Evolutionary conservation across 306 rosid genomes (phyloP).

Genomic region (Cucurbita argyrosperma): DNA sequence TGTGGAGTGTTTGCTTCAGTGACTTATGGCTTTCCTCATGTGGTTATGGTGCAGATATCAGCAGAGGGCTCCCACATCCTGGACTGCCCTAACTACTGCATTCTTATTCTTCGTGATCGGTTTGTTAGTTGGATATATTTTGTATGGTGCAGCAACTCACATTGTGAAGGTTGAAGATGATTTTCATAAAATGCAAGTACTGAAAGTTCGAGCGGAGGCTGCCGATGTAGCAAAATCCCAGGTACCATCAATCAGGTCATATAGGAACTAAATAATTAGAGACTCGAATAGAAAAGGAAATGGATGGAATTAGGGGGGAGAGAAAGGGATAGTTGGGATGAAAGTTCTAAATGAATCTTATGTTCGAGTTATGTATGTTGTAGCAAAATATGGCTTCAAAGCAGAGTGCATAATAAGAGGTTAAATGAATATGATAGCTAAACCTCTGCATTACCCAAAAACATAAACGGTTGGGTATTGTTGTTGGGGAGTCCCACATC

Average conservation of each 20-base stretch:
- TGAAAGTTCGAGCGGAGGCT: conserved; percentile 80
- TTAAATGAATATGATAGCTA: not conserved
- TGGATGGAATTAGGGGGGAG: not conserved
- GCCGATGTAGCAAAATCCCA: conserved; percentile 96
- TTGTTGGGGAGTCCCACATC: no score
- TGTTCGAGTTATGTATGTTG: not conserved
- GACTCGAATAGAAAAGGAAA: not conserved
- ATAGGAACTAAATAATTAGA: not conserved
- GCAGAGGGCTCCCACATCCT: conserved; percentile 67
- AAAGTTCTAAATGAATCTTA: not conserved
- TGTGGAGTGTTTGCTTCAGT: not conserved
- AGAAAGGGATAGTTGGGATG: not conserved
- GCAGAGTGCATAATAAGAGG: not conserved
- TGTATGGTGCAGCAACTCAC: conserved; percentile 84
- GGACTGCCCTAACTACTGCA: conserved; percentile 58
- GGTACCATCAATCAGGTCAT: conserved; percentile 25
- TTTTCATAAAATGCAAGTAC: conserved; percentile 52
- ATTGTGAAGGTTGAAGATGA: conserved; percentile 94
- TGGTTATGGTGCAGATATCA: conserved; percentile 60
- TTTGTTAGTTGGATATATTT: conserved; percentile 68
- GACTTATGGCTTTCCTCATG: not conserved
- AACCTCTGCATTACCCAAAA: not conserved
- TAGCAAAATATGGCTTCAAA: not conserved
- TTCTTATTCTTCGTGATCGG: conserved; percentile 67
- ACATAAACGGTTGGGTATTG: no score